Conservation (phyloP, 352 stramenopile genomes). For the Phytophthora brassicae region DNA sequence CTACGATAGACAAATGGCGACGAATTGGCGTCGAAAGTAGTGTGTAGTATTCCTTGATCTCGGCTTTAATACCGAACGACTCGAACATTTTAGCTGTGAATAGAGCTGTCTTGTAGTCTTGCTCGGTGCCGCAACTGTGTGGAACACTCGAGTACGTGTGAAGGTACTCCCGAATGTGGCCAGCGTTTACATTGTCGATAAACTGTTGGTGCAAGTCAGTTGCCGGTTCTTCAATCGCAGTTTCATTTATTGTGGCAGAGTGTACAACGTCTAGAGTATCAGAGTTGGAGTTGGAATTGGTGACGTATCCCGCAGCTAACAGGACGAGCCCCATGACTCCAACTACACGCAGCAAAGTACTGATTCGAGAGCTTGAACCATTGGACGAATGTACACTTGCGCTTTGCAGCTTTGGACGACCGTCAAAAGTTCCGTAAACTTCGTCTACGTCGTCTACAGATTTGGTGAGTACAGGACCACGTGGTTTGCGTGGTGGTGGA, state of each 20-base stretch:
- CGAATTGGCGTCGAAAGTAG: constrained; percentile 69
- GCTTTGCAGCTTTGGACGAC: constrained; percentile 2
- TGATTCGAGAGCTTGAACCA: background rate
- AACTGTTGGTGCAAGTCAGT: constrained; percentile 25
- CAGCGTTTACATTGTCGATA: constrained; percentile 23
- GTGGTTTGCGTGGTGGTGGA: constrained; percentile 8
- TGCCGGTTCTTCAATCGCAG: background rate
- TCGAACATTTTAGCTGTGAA: constrained; percentile 25
- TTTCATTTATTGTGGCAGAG: background rate
- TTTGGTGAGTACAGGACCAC: constrained; percentile 17
- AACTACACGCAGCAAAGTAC: constrained; percentile 10
- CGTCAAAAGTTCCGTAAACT: constrained; percentile 28
- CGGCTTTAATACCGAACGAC: constrained; percentile 44
- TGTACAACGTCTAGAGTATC: background rate
- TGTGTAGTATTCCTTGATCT: constrained; percentile 64
- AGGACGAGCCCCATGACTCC: constrained; percentile 13
- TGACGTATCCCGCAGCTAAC: constrained; percentile 15
- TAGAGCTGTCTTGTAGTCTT: constrained; percentile 27
- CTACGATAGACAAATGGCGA: constrained; percentile 42
- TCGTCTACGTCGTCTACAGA: constrained; percentile 13
- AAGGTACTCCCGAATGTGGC: constrained; percentile 45
- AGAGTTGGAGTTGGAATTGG: constrained; percentile 2
- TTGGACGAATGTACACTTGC: background rate
- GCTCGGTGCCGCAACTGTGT: constrained; percentile 24
- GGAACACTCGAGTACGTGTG: constrained; percentile 40